phyloP scores from a whole-genome alignment of 1,284 basidiomycete genomes.

The Cryptococcus sp. region DNA sequence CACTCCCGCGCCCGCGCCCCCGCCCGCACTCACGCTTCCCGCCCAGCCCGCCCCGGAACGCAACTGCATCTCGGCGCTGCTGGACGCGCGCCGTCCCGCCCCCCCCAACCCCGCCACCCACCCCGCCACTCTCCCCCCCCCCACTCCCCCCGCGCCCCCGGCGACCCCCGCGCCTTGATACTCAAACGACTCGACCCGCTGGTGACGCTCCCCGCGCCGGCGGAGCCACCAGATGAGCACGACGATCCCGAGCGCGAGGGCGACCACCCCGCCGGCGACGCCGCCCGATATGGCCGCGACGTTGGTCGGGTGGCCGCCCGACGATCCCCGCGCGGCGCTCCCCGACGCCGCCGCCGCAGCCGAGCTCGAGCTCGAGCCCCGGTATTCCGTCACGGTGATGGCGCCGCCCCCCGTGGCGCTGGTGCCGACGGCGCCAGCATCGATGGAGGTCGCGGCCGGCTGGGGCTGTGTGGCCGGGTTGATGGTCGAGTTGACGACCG shows the following conservation, averaged over 20 bases:
- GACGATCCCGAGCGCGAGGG: conserved; percentile 8
- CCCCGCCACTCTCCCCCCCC: too few relatives aligned
- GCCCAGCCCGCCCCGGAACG: not conserved
- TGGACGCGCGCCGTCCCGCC: not conserved
- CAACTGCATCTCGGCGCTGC: not conserved
- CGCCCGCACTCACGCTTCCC: too few relatives aligned
- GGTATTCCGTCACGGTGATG: too few relatives aligned
- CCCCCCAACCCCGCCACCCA: too few relatives aligned
- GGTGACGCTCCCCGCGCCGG: not conserved
- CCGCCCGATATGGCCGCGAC: conserved; percentile 13
- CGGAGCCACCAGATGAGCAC: conserved; percentile 4
- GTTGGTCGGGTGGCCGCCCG: not conserved
- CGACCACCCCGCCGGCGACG: conserved; percentile 13
- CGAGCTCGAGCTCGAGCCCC: not conserved
- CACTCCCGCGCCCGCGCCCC: too few relatives aligned
- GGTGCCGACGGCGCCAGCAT: not conserved
- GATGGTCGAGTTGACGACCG: conserved; percentile 18
- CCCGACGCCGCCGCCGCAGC: not conserved
- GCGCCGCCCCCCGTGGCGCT: not conserved
- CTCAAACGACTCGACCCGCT: too few relatives aligned
- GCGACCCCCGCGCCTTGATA: too few relatives aligned
- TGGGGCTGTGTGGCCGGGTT: not conserved
- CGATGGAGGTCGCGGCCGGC: not conserved
- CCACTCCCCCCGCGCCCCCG: too few relatives aligned
- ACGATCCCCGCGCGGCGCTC: not conserved